Percentiles rank a stretch among this genome's conserved stretches.
Evolutionary conservation across 2,329 filamentous ascomycete genomes (phyloP).

Genomic region (Colletotrichum tropicale): DNA sequence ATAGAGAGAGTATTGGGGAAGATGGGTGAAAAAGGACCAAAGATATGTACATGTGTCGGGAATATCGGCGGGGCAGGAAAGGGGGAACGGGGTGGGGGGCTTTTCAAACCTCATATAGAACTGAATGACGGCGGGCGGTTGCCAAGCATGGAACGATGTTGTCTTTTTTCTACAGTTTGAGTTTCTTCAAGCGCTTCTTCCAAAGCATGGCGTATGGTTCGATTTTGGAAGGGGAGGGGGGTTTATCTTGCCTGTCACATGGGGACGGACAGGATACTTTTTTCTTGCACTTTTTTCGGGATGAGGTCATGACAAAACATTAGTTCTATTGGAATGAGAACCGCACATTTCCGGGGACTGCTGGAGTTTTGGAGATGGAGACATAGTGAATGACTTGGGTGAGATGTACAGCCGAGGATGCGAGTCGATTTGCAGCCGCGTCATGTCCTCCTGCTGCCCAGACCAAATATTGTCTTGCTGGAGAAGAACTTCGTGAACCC

Average conservation of each 20-base stretch:
- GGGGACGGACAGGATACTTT: not conserved
- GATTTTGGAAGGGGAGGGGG: not conserved
- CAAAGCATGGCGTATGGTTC: slow-evolving; percentile 16
- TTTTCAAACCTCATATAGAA: not conserved
- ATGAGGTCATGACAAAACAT: slow-evolving; percentile 11
- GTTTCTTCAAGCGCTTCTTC: slow-evolving; percentile 13
- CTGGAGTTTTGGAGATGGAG: too few species aligned
- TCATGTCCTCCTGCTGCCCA: not conserved
- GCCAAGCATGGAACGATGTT: not conserved
- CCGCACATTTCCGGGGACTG: not conserved
- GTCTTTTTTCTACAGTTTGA: not conserved
- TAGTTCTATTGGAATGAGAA: slow-evolving; percentile 5
- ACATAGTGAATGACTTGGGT: not conserved
- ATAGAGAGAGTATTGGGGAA: not conserved
- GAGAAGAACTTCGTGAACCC: too few species aligned
- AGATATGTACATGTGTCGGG: not conserved
- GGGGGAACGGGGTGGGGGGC: not conserved
- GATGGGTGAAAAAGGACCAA: not conserved
- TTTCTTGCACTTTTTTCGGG: not conserved
- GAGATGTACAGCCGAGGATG: not conserved
- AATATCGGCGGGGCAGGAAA: not conserved
- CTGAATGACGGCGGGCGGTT: not conserved
- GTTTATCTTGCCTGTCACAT: not conserved
- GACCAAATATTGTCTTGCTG: not conserved
- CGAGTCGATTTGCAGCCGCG: fast-evolving